Evolutionary conservation across 2,329 filamentous ascomycete species (phyloP).

Genomic region (Aschersonia sp.): DNA sequence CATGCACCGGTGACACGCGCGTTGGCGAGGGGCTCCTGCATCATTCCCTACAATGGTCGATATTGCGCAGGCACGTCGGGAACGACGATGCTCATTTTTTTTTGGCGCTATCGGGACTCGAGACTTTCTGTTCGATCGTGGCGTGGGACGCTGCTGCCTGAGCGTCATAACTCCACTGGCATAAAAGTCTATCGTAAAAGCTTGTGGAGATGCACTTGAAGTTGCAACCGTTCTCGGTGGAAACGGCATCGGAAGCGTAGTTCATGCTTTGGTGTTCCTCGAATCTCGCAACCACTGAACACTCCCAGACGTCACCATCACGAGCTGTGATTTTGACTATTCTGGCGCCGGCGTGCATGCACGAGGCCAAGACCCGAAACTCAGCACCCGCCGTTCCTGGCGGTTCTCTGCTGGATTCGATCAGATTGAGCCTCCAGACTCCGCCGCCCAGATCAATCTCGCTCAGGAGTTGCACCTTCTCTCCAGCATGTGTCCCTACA

Average conservation of each 20-base stretch:
- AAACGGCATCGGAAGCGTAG: slow-evolving; percentile 62
- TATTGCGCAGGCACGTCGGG: no score
- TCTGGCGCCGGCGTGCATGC: slow-evolving; percentile 79
- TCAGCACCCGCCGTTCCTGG: slow-evolving; percentile 13
- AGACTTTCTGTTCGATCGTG: background rate
- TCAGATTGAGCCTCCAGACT: slow-evolving; percentile 71
- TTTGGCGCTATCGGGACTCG: no score
- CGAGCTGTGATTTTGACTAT: slow-evolving; percentile 36
- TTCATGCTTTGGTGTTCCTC: slow-evolving; percentile 91
- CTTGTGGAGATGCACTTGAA: slow-evolving; percentile 52
- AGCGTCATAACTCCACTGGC: slow-evolving; percentile 37
- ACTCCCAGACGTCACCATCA: slow-evolving; percentile 33
- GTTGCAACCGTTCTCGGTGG: slow-evolving; percentile 20
- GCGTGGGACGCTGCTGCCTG: background rate
- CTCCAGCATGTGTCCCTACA: slow-evolving; percentile 20
- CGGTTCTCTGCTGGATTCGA: slow-evolving; percentile 18
- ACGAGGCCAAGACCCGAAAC: slow-evolving; percentile 59
- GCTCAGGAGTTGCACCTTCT: slow-evolving; percentile 37
- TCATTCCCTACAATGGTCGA: no score
- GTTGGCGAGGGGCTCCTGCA: no score
- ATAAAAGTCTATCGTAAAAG: slow-evolving; percentile 61
- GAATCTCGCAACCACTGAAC: slow-evolving; percentile 56
- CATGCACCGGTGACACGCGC: no score
- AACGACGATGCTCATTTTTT: no score
- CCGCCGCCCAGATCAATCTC: slow-evolving; percentile 60